Conservation (phyloP, 495 filamentous ascomycete genomes). For the Aspergillus nidulans region DNA sequence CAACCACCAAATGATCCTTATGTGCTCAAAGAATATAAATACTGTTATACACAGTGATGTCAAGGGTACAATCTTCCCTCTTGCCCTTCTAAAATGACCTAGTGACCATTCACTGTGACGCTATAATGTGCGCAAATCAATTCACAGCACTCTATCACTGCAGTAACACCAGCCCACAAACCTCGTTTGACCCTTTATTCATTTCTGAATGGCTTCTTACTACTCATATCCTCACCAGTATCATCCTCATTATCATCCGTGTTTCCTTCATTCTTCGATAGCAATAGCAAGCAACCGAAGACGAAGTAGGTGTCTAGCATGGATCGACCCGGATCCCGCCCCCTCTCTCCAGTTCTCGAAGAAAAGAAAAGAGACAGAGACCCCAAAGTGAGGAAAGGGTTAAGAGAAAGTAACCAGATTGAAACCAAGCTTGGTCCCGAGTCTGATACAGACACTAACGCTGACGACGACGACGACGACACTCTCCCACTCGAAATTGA, state of each 20-base stretch:
- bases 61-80: too few species aligned
- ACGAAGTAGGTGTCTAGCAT: neutral
- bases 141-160: neutral
- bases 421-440: neutral
- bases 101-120: slow-evolving; percentile 4
- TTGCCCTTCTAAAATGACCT: neutral
- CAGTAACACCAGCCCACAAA: neutral
- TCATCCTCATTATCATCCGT: neutral
- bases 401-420: neutral
- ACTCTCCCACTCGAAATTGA: slow-evolving; percentile 9
- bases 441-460: neutral
- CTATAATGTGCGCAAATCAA: neutral
- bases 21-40: too few species aligned
- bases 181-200: neutral
- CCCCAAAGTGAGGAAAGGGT: neutral
- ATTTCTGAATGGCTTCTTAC: neutral
- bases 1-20: too few species aligned
- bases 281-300: neutral
- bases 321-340: neutral
- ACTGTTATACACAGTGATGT: too few species aligned
- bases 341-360: slow-evolving; percentile 1
- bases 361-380: neutral
- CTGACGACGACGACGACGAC: neutral
- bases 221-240: neutral
- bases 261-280: neutral